Percentiles rank a stretch among this genome's conserved stretches.
Evolutionary conservation across 1,284 basidiomycete species (phyloP).

Genomic region (Ganoderma meredithae): DNA sequence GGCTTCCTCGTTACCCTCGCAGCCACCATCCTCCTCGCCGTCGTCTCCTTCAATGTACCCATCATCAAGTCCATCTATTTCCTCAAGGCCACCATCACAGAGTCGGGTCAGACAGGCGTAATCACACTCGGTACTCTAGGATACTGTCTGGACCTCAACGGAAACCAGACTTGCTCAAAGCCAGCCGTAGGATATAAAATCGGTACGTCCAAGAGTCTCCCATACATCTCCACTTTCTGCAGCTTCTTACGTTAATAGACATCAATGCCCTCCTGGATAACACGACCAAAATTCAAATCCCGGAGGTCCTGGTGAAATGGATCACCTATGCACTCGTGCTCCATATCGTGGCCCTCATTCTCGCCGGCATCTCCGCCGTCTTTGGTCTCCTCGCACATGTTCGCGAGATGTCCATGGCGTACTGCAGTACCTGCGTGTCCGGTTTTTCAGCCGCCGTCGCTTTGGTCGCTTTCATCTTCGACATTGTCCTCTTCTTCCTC

Average conservation of each 20-base stretch:
- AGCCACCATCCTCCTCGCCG: conserved; percentile 77
- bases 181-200: conserved; percentile 86
- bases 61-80: conserved; percentile 87
- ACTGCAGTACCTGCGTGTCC: conserved; percentile 84
- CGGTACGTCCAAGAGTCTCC: conserved; percentile 55
- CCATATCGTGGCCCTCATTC: conserved; percentile 83
- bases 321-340: conserved; percentile 88
- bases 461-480: conserved; percentile 86
- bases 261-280: conserved; percentile 82
- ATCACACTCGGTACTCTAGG: conserved; percentile 88
- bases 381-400: conserved; percentile 87
- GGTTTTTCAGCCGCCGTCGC: conserved; percentile 79
- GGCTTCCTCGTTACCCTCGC: conserved; percentile 82
- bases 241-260: conserved; percentile 53
- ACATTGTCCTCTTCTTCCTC: conserved; percentile 86
- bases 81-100: conserved; percentile 73
- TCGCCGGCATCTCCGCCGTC: conserved; percentile 74
- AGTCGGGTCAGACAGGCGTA: conserved; percentile 58
- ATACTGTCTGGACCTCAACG: conserved; percentile 71
- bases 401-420: conserved; percentile 84
- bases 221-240: conserved; percentile 15
- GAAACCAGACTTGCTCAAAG: conserved; percentile 74
- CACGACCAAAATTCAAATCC: conserved; percentile 70
- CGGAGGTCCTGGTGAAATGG: conserved; percentile 85
- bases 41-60: conserved; percentile 89